Base-by-base conservation (phyloP, 129 eudicot species). In the Lactuca saligna region DNA sequence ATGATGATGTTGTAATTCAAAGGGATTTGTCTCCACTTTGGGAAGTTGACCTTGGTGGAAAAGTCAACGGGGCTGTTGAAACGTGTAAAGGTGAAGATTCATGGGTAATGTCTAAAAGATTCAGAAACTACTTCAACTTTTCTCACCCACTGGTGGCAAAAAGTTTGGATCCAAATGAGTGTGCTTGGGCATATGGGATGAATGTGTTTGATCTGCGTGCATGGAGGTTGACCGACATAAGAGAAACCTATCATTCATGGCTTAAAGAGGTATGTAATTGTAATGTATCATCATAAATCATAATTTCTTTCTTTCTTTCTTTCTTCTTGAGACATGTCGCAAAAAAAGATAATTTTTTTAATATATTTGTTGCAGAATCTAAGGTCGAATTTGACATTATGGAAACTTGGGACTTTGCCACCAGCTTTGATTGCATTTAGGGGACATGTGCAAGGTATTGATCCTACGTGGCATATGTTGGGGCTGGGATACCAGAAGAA, bases 121-220 rank as follows among this genome's bases (percentile, higher is more conserved):
- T 94, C 54, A 94, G 86, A 76, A 94, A 82, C 70, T 94, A 94
- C 82, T 94, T 94, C 84, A 94, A 94, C 80, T 94, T 94, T 78
- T 94, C 99, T 61, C 93, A 94, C 78, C 99, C 99, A 7, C 88
- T 83, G 54, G 84, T 94, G 51, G 82, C 93, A 37, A 79, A 94
- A 83, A 83, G 78, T 69, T 83, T 94, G 80, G 75, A 94, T 65
- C 99, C 97, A n/a, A 85, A 89, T 7, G 97, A 94, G 79, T 94
- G 99, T 82, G 99, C 99, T 25, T 94, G 99, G 99, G 99, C 99
- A 33, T 94, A 94, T 57, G 99, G 99, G 66, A 89, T 94, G 99
- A 94, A 94, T 71, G 65, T 94, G 61, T 94, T 94, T 72, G 97
- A 94, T 73, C 77, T 94, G 73, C 88, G 63, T 73, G 97, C 86